Evolutionary conservation across 331 rosid species (phyloP).

Genomic region (Erythrophleum ivorense): DNA sequence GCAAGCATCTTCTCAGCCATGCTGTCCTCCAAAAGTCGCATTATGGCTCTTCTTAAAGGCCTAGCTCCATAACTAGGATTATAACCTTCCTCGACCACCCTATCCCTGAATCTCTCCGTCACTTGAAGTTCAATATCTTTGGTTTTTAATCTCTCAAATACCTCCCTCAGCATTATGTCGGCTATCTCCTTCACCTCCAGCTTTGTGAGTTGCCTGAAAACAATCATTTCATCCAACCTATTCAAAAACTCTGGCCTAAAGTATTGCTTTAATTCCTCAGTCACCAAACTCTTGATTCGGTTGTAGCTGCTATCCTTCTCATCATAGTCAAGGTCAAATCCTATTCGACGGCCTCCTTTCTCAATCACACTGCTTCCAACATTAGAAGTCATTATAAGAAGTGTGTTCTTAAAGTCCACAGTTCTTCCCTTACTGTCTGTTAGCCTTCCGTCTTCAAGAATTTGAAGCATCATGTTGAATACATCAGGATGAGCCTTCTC

Average conservation of each 20-base stretch:
- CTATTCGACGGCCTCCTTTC: slow-evolving; percentile 88
- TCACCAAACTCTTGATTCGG: slow-evolving; percentile 90
- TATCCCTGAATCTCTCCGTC: slow-evolving; percentile 87
- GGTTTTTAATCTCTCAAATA: slow-evolving; percentile 73
- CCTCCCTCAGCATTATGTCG: slow-evolving; percentile 92
- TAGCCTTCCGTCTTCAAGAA: slow-evolving; percentile 91
- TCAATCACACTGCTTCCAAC: slow-evolving; percentile 96
- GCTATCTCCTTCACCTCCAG: slow-evolving; percentile 92
- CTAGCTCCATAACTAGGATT: slow-evolving; percentile 97
- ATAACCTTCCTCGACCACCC: slow-evolving; percentile 93
- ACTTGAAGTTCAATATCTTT: slow-evolving; percentile 90
- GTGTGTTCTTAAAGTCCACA: slow-evolving; percentile 92
- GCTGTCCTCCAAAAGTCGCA: slow-evolving; percentile 96
- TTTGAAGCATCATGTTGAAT: slow-evolving; percentile 98
- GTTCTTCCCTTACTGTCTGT: slow-evolving; percentile 95
- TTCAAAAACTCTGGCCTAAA: slow-evolving; percentile 92
- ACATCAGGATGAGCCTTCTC: slow-evolving; percentile 99
- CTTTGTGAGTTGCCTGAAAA: slow-evolving; percentile 93
- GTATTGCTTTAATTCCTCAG: slow-evolving; percentile 87
- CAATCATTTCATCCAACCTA: slow-evolving; percentile 93
- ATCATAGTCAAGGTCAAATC: slow-evolving; percentile 86
- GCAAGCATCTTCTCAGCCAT: slow-evolving; percentile 99
- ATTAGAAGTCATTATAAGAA: slow-evolving; percentile 89
- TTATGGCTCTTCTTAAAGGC: slow-evolving; percentile 94
- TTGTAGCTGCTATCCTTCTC: slow-evolving; percentile 92